A percentile compares a stretch with the other conserved stretches of the same genome.
These are phyloP conservation scores for Glycine tomentella DNA, from an alignment of 306 rosid genomes.

Conservation along the genomic window DNA sequence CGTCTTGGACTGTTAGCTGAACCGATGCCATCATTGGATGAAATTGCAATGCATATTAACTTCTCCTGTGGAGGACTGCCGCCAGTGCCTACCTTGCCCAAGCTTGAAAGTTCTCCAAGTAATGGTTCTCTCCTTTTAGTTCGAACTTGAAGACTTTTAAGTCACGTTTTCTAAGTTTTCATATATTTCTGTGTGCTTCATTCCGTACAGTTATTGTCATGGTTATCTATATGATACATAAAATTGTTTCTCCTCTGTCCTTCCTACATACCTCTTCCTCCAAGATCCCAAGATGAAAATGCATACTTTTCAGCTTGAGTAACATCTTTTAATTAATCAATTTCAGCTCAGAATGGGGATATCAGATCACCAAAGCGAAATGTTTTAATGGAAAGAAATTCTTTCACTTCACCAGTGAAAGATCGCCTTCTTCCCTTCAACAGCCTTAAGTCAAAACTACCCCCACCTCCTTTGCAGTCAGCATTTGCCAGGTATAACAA, in stretches of 20 bases:
- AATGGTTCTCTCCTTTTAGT: constrained; percentile 42
- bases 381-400: constrained; percentile 75
- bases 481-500: constrained; percentile 89
- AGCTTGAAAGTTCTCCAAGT: constrained; percentile 80
- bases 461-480: constrained; percentile 92
- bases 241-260: constrained; percentile 15
- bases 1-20: constrained; percentile 86
- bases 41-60: constrained; percentile 76
- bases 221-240: not conserved
- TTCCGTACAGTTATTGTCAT: constrained; percentile 14
- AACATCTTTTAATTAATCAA: constrained; percentile 29
- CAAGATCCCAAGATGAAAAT: constrained; percentile 27
- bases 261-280: constrained; percentile 1
- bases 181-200: constrained; percentile 1
- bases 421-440: constrained; percentile 77
- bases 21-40: constrained; percentile 98
- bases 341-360: constrained; percentile 91
- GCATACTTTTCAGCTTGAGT: constrained; percentile 21
- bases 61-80: constrained; percentile 84
- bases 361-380: constrained; percentile 88
- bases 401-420: constrained; percentile 90
- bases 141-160: not conserved
- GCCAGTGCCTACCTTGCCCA: constrained; percentile 71
- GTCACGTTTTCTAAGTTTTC: constrained; percentile 15
- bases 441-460: constrained; percentile 79